phyloP scores from a whole-genome alignment of 768 basidiomycete genomes.

The Tricholomella constricta region DNA sequence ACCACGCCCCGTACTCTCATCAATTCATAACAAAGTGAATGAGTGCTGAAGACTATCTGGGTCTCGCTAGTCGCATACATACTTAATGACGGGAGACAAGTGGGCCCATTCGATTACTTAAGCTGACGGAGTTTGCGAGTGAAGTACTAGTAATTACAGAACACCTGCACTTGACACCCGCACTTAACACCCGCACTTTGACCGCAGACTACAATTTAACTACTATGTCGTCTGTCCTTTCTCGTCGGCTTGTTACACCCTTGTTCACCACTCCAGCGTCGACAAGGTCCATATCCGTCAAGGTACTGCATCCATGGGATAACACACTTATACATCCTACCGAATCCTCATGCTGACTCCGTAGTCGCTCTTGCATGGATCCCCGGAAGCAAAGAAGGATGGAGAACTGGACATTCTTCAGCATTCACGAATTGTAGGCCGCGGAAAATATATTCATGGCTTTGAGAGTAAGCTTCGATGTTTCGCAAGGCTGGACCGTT shows the following conservation, averaged over 20 bases:
- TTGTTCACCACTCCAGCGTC: slow-evolving; percentile 25
- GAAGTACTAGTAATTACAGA: too few species aligned
- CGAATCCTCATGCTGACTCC: slow-evolving; percentile 26
- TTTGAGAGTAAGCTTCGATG: slow-evolving; percentile 67
- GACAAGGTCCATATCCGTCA: slow-evolving; percentile 61
- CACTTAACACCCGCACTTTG: slow-evolving; percentile 9
- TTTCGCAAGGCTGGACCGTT: not conserved
- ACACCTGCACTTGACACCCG: too few species aligned
- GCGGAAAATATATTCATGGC: slow-evolving; percentile 93
- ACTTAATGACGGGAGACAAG: not conserved
- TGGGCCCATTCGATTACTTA: not conserved
- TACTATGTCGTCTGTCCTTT: slow-evolving; percentile 33
- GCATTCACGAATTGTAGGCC: slow-evolving; percentile 85
- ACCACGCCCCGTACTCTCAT: too few species aligned
- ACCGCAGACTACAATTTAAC: slow-evolving; percentile 1
- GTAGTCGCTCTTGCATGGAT: slow-evolving; percentile 92
- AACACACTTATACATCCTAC: slow-evolving; percentile 12
- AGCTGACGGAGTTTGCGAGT: not conserved
- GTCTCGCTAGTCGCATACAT: not conserved
- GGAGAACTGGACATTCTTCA: slow-evolving; percentile 77
- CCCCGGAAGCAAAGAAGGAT: slow-evolving; percentile 82
- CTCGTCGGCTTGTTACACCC: slow-evolving; percentile 30
- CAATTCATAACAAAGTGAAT: not conserved
- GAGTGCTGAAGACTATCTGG: not conserved
- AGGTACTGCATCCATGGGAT: slow-evolving; percentile 43